Conservation (phyloP, 768 basidiomycete genomes). For the Suillus cothurnatus region DNA sequence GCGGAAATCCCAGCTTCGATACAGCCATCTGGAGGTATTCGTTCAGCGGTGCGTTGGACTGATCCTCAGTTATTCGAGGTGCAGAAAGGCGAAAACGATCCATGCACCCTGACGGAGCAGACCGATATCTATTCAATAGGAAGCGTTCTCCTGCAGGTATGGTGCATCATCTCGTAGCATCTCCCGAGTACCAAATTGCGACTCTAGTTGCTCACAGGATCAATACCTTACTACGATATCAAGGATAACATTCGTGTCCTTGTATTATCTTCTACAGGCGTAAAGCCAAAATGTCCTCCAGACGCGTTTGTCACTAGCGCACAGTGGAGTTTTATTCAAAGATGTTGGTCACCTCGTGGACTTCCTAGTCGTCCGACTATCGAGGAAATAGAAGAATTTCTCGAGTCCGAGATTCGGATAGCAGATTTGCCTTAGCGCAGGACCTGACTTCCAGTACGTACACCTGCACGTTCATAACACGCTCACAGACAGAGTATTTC, state of each 20-base stretch:
- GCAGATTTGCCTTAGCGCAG: background rate
- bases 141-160: constrained; percentile 12
- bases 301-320: background rate
- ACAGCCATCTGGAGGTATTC: background rate
- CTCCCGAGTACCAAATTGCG: background rate
- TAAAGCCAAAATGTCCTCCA: background rate
- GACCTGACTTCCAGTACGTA: background rate
- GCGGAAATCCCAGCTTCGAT: background rate
- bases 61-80: constrained; percentile 8
- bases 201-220: constrained; percentile 10
- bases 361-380: constrained; percentile 3
- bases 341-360: constrained; percentile 9
- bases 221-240: constrained; percentile 10
- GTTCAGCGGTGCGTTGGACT: constrained; percentile 8
- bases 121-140: constrained; percentile 12
- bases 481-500: background rate
- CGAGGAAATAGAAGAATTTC: constrained; percentile 6
- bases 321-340: constrained; percentile 10
- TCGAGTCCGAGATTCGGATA: background rate
- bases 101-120: background rate
- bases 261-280: background rate
- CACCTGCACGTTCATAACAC: background rate
- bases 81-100: background rate
- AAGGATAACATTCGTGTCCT: background rate
- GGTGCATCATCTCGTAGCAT: background rate